phyloP scores from a whole-genome alignment of 1,284 basidiomycete species.

The Takashimella koratensis region DNA sequence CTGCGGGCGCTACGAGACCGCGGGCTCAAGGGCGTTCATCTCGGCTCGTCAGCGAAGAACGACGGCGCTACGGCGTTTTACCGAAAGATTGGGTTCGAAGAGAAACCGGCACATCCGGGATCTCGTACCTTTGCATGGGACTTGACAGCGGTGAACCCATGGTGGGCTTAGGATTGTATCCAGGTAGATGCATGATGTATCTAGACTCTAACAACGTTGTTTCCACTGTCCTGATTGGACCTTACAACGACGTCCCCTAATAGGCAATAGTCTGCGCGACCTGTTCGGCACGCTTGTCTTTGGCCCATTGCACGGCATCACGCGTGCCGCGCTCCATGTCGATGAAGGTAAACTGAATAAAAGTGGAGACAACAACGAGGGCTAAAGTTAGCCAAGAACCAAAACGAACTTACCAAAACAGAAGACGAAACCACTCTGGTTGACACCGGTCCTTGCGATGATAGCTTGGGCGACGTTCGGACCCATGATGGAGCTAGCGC shows the following conservation, averaged over 20 bases:
- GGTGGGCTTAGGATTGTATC: too few species aligned
- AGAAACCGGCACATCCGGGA: background rate
- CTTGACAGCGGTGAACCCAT: background rate
- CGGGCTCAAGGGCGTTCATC: background rate
- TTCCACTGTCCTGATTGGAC: too few species aligned
- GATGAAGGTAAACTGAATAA: constrained; percentile 68
- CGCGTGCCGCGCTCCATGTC: constrained; percentile 63
- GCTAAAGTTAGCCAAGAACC: constrained; percentile 52
- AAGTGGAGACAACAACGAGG: constrained; percentile 56
- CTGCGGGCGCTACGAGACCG: background rate
- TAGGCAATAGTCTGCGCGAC: constrained; percentile 4
- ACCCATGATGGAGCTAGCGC: constrained; percentile 74
- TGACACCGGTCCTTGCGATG: constrained; percentile 49
- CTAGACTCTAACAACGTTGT: background rate
- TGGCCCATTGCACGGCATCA: constrained; percentile 56
- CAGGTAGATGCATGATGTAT: background rate
- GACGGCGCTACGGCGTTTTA: background rate
- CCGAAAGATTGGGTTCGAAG: background rate
- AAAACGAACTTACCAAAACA: constrained; percentile 37
- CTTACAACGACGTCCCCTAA: background rate
- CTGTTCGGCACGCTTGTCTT: constrained; percentile 15
- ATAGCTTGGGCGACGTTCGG: constrained; percentile 77
- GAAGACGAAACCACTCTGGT: constrained; percentile 73
- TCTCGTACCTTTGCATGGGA: background rate
- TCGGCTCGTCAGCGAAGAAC: background rate